A percentile compares a stretch with the other conserved stretches of the same genome.
Conservation (phyloP, 352 stramenopile species). For the Phytophthora colocasiae region DNA sequence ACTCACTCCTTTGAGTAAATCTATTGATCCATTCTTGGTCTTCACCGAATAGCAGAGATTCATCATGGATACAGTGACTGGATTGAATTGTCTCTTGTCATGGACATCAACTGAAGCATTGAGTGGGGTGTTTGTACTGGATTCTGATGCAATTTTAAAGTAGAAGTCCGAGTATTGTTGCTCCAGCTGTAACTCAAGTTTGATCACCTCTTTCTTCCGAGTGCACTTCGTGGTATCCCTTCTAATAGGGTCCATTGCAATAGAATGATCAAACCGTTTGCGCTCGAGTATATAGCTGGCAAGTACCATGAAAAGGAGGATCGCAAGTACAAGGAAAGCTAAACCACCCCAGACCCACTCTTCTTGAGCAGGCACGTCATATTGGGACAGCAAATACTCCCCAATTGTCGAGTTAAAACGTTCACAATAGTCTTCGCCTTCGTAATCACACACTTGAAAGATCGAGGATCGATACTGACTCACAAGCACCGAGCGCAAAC, state of each 20-base stretch:
- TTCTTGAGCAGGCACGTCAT: neutral
- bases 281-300: neutral
- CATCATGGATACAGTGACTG: constrained; percentile 4
- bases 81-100: neutral
- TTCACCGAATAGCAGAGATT: constrained; percentile 8
- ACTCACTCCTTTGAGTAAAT: constrained; percentile 8
- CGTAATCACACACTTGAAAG: neutral
- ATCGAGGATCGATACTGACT: constrained; percentile 6
- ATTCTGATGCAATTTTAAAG: constrained; percentile 1
- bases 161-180: constrained; percentile 6
- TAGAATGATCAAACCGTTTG: neutral
- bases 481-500: constrained; percentile 7
- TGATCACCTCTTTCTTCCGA: neutral
- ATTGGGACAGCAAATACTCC: constrained; percentile 2
- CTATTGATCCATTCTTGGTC: neutral
- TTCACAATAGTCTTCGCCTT: constrained; percentile 2
- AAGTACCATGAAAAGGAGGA: neutral
- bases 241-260: too few relatives aligned
- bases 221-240: neutral
- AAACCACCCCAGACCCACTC: constrained; percentile 9
- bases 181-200: constrained; percentile 4
- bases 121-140: neutral
- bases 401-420: constrained; percentile 1
- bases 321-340: neutral
- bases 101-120: constrained; percentile 5